phyloP scores from a whole-genome alignment of 768 basidiomycete genomes.

The Serendipita sp. region DNA sequence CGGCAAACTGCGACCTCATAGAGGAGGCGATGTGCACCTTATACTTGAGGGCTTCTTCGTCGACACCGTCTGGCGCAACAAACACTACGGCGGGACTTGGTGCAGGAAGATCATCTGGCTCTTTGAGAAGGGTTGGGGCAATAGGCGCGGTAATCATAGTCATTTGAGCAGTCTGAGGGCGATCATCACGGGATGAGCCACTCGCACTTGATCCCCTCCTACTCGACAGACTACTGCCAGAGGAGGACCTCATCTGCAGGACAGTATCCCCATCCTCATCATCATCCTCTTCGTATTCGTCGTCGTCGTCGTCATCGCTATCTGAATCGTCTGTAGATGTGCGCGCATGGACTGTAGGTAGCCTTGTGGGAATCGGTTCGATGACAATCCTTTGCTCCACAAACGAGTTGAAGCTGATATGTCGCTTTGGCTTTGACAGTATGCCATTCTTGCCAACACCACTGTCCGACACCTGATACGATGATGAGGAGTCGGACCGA shows the following conservation, averaged over 20 bases:
- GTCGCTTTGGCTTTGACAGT: slow-evolving; percentile 37
- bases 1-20: background rate
- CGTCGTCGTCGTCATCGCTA: background rate
- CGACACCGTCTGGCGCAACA: slow-evolving; percentile 1
- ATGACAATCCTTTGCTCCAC: slow-evolving; percentile 93
- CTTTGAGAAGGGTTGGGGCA: slow-evolving; percentile 3
- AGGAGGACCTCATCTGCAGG: background rate
- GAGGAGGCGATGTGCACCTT: background rate
- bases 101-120: background rate
- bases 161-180: background rate
- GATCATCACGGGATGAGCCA: background rate
- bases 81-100: slow-evolving; percentile 4
- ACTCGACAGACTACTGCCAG: background rate
- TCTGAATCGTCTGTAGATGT: background rate
- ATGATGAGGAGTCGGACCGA: slow-evolving; percentile 4
- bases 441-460: background rate
- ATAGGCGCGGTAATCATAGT: slow-evolving; percentile 5
- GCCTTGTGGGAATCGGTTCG: slow-evolving; percentile 17
- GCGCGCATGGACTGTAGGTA: background rate
- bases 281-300: background rate
- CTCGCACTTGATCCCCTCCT: background rate
- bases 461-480: background rate
- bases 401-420: slow-evolving; percentile 96
- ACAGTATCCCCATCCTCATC: slow-evolving; percentile 3
- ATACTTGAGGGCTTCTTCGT: slow-evolving; percentile 7